These are phyloP conservation scores for Trapa bicornis DNA, from an alignment of 345 rosid species.

Conservation along the genomic window DNA sequence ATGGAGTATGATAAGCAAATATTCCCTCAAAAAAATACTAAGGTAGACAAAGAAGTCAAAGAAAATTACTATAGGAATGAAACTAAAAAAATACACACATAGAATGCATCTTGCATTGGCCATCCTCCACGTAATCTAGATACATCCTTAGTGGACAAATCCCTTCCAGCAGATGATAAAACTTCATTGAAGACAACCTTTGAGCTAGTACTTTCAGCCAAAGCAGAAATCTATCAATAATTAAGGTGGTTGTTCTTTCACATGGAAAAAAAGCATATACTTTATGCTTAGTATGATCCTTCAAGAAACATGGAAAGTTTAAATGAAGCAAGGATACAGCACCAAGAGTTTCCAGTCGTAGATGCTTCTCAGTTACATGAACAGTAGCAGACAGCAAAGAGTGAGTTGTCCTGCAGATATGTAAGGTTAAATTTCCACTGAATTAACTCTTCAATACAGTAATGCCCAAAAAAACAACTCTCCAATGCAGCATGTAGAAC, in stretches of 20 bases:
- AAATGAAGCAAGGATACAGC: constrained; percentile 57
- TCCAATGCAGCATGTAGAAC: background rate
- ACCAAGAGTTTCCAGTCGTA: constrained; percentile 83
- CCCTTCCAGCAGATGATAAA: constrained; percentile 73
- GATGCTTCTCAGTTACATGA: constrained; percentile 77
- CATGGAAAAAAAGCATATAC: background rate
- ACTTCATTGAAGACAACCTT: constrained; percentile 73
- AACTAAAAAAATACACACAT: constrained; percentile 37
- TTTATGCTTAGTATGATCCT: constrained; percentile 1
- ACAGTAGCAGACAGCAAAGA: constrained; percentile 75
- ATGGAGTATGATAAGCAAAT: background rate
- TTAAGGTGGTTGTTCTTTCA: constrained; percentile 26
- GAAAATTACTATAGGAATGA: background rate
- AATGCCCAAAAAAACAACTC: too few species aligned
- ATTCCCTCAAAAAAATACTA: background rate
- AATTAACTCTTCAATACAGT: background rate
- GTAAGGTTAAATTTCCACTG: background rate
- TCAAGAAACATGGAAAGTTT: constrained; percentile 1
- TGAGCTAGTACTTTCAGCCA: constrained; percentile 72
- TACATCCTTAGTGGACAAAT: constrained; percentile 86
- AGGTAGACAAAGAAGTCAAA: background rate
- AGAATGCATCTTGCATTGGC: constrained; percentile 95
- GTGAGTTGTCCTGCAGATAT: constrained; percentile 66
- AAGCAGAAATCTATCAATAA: constrained; percentile 48
- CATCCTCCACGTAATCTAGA: constrained; percentile 96